Percentiles rank a stretch among this genome's conserved stretches.
Evolutionary conservation across 2,329 filamentous ascomycete genomes (phyloP).

Genomic region (Xylaria sp.): DNA sequence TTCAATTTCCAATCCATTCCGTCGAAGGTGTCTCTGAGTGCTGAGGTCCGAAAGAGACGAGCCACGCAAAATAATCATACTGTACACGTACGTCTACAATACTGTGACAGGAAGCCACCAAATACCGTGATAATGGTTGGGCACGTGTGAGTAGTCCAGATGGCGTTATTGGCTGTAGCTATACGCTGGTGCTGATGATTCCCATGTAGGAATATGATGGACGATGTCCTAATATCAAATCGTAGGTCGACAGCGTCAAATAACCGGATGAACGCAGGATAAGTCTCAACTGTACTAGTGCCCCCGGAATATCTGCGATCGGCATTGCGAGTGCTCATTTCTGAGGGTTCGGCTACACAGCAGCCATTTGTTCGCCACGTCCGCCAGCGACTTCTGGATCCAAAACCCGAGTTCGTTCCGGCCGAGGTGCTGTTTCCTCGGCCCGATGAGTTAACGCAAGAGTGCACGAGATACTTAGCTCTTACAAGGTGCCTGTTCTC

Average conservation of each 20-base stretch:
- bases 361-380: slow-evolving; percentile 51
- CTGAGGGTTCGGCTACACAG: slow-evolving; percentile 48
- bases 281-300: slow-evolving; percentile 42
- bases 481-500: slow-evolving; percentile 53
- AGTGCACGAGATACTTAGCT: slow-evolving; percentile 47
- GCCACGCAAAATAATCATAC: not conserved
- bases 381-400: slow-evolving; percentile 45
- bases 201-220: slow-evolving; percentile 53
- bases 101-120: not conserved
- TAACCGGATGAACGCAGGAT: not conserved
- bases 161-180: not conserved
- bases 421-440: slow-evolving; percentile 45
- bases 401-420: slow-evolving; percentile 39
- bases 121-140: slow-evolving; percentile 40
- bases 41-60: too few species aligned
- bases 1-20: too few species aligned
- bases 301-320: slow-evolving; percentile 51
- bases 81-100: not conserved
- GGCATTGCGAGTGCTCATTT: slow-evolving; percentile 50
- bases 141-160: slow-evolving; percentile 43
- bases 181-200: not conserved
- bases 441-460: slow-evolving; percentile 40
- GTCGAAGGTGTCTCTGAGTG: too few species aligned
- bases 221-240: slow-evolving; percentile 55
- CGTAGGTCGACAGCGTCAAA: slow-evolving; percentile 39